Conservation (phyloP, 768 basidiomycete genomes). For the Tephrocybe sp. region DNA sequence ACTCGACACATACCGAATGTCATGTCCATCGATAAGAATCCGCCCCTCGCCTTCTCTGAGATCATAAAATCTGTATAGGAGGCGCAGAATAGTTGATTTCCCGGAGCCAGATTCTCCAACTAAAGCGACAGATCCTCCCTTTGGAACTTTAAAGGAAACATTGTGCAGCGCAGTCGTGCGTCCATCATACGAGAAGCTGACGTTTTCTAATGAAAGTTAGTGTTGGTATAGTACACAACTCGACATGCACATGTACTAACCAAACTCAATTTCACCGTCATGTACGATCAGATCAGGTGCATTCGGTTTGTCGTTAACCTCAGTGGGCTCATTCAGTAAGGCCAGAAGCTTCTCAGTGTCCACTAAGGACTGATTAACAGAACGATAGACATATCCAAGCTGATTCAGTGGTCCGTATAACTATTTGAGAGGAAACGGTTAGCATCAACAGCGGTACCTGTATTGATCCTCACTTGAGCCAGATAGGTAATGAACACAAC, state of each 20-base stretch:
- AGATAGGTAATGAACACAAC: slow-evolving; percentile 83
- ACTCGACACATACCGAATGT: slow-evolving; percentile 51
- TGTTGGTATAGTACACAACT: not conserved
- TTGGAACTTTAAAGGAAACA: slow-evolving; percentile 86
- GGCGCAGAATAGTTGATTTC: slow-evolving; percentile 81
- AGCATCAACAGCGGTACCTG: not conserved
- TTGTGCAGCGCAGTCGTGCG: slow-evolving; percentile 67
- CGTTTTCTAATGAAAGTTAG: slow-evolving; percentile 56
- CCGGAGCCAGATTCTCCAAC: slow-evolving; percentile 83
- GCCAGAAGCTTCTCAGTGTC: slow-evolving; percentile 84
- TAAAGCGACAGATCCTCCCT: slow-evolving; percentile 83
- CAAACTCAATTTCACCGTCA: slow-evolving; percentile 84
- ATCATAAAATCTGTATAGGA: slow-evolving; percentile 93
- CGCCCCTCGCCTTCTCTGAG: slow-evolving; percentile 73
- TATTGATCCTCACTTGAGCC: slow-evolving; percentile 50
- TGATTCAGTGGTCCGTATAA: slow-evolving; percentile 74
- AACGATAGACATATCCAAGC: slow-evolving; percentile 76
- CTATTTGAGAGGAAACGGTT: slow-evolving; percentile 25
- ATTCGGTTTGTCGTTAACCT: slow-evolving; percentile 77
- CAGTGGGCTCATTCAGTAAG: slow-evolving; percentile 77
- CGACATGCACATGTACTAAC: slow-evolving; percentile 35
- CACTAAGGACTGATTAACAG: slow-evolving; percentile 70
- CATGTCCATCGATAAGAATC: slow-evolving; percentile 82
- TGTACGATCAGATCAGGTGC: slow-evolving; percentile 71
- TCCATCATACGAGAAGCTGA: slow-evolving; percentile 81